Percentiles rank a stretch among this genome's conserved stretches.
Conservation (phyloP, 768 basidiomycete genomes). For the Naganishia friedmannii region DNA sequence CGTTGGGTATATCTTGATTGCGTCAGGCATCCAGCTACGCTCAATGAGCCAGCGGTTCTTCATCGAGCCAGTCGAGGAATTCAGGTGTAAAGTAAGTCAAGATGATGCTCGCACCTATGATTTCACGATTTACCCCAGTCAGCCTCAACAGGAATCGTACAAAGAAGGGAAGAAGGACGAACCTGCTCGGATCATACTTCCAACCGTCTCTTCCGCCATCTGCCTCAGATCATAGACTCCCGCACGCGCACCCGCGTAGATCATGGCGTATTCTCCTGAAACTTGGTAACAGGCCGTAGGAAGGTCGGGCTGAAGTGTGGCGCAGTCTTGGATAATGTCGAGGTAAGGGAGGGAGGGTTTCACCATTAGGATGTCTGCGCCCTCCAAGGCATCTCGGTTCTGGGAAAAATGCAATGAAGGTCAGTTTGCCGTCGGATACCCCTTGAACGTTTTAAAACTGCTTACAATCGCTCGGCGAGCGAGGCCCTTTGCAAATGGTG, state of each 20-base stretch:
- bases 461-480: conserved; percentile 88
- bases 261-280: conserved; percentile 96
- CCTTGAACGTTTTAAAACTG: neutral
- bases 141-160: neutral
- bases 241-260: conserved; percentile 85
- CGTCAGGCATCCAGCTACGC: too few relatives aligned
- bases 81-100: conserved; percentile 95
- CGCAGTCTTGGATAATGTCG: conserved; percentile 88
- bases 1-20: too few relatives aligned
- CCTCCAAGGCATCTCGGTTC: conserved; percentile 83
- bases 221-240: conserved; percentile 87
- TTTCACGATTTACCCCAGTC: neutral
- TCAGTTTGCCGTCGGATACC: neutral
- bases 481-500: conserved; percentile 79
- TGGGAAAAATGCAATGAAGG: conserved; percentile 51
- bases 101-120: conserved; percentile 77
- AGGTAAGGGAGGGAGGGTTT: conserved; percentile 95
- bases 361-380: conserved; percentile 98
- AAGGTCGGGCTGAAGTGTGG: conserved; percentile 73
- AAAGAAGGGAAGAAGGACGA: conserved; percentile 42
- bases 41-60: conserved; percentile 34
- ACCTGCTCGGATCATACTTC: conserved; percentile 91
- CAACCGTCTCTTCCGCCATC: conserved; percentile 92
- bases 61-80: conserved; percentile 66
- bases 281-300: conserved; percentile 93